Evolutionary conservation across 768 basidiomycete genomes (phyloP), one percentile per base, ranked within the genome.

Genomic region (Boletus subparvulus): DNA sequence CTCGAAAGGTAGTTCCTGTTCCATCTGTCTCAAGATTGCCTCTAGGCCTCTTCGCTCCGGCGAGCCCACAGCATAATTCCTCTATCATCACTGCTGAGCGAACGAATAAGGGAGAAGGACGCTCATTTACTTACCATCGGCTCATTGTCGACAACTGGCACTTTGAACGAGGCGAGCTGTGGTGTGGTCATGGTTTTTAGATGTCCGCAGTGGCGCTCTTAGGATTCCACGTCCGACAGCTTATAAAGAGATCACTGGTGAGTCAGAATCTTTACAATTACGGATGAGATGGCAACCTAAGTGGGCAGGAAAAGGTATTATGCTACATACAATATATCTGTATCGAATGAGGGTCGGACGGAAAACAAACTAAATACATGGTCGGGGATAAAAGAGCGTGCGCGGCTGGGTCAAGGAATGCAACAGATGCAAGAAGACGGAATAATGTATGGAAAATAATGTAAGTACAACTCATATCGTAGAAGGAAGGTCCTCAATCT

Each of bases 111-210:
- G 33, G 52, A 28, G 26, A 49, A 46, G 17, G 16, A 37, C 14
- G 10, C 9, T 24, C 26, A 7, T 37, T 47, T 44, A 69, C 79
- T 65, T 64, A 92, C 92, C 90, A 98, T 89, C 41, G 92, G 90
- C 75, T 98, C 97, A 86, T 99, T 99, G 54, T 89, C 82, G 68
- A 94, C 79, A 24, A 74, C 78, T 21, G 96, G 96, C 55, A 93
- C 83, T 69, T 87, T 88, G 85, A 95, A 97, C 5, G 83, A 64
- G 19, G 91, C 94, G 46, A 96, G 86, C 66, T 90, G 88, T 46
- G 90, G 84, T 53, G 80, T 81, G 41, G 83, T 67, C 87, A 88
- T 88, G 68, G 17, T 52, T 66, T 68, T 66, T 62, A 37, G 43
- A 40, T 45, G 57, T 46, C 41, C 24, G n/a, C 50, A 39, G 40